phyloP scores from a whole-genome alignment of 139 green algal genomes.

The Chlamydomonas eustigma region DNA sequence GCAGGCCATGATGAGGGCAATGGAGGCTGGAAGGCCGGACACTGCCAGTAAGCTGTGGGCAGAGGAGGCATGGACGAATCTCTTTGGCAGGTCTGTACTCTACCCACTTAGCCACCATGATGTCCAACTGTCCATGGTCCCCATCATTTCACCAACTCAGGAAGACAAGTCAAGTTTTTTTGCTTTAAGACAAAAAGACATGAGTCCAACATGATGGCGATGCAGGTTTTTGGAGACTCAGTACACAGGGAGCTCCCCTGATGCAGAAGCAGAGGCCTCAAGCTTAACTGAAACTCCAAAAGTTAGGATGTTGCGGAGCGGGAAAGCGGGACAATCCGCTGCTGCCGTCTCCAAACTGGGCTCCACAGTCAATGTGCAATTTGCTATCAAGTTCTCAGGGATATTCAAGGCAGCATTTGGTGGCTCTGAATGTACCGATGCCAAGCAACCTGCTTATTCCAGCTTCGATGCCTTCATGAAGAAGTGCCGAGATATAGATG shows the following conservation, averaged over 20 bases:
- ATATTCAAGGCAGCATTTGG: not conserved
- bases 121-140: no score
- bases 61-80: constrained; percentile 35
- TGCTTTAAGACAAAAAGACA: no score
- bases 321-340: not conserved
- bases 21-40: not conserved
- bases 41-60: constrained; percentile 24
- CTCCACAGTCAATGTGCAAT: constrained; percentile 3
- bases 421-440: not conserved
- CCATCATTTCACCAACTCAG: no score
- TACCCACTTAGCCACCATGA: no score
- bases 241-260: no score
- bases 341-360: not conserved
- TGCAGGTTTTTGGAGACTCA: no score
- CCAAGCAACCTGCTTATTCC: not conserved
- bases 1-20: not conserved
- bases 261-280: no score
- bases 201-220: no score
- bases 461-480: not conserved
- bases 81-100: constrained; percentile 32
- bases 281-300: no score
- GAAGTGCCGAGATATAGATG: not conserved
- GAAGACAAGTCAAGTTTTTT: no score
- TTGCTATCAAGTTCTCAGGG: not conserved
- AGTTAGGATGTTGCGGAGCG: not conserved